Evolutionary conservation across 2,329 filamentous ascomycete species (phyloP), one percentile per base, ranked within the genome.

Genomic region (Phyllosticta ampelicida): DNA sequence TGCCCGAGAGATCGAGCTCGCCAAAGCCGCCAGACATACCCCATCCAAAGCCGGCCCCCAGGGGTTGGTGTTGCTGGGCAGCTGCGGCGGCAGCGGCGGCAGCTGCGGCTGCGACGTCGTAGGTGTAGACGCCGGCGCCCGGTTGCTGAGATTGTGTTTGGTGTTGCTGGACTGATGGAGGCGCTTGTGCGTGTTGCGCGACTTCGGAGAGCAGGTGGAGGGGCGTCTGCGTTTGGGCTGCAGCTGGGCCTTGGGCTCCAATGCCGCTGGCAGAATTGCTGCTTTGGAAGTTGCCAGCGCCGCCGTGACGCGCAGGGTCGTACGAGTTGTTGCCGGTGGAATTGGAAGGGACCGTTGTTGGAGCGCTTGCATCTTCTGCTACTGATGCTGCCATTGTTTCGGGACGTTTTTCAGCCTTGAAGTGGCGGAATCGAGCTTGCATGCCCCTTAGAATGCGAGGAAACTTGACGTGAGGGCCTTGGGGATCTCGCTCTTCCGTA

Each of bases 401-500:
- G 8, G 76, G 74, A 62, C 77, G 75, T 63, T 73, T 71, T 64
- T 73, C 71, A 54, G 70, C 66, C 28, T 65, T 66, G 61, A 78
- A 77, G 36, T 44, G 36, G 13, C 36, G 36, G 36, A 44, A 44
- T 4, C 36, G 36, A 6, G 16, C 36, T n/a, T 44, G 36, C 36
- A 44, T 44, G 2, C 3, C 13, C 63, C 74, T 76, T 26, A 77
- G 70, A 23, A 79, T 77, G 50, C 72, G 72, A 60, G 75, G 70
- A 52, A 78, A 74, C 61, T 79, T 79, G 1, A 73, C 72, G 59
- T 77, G 74, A 3, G 75, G 75, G 16, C 70, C 71, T 55, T 73
- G 67, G n/a, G 67, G 65, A 57, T 74, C 72, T 21, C 67, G 68
- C 8, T 68, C 69, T 11, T 75, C 65, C 58, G 77, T 73, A 8